A percentile compares a stretch with the other conserved stretches of the same genome.
Conservation (phyloP, 2,329 filamentous ascomycete genomes). For the Salinomyces thailandicus region DNA sequence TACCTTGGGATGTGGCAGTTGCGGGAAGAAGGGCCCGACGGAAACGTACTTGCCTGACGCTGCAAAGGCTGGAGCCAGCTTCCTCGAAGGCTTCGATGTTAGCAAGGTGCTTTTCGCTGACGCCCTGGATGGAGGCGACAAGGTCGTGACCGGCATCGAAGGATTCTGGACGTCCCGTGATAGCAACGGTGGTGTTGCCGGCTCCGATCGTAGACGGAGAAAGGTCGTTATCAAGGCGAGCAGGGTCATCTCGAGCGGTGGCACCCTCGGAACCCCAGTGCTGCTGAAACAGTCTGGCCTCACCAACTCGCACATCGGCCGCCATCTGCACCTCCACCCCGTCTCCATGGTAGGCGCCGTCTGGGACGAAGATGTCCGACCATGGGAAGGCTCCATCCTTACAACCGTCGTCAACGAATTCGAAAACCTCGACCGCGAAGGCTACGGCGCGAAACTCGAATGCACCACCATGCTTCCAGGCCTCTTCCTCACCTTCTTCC, state of each 20-base stretch:
- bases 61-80: conserved; percentile 62
- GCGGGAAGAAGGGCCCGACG: conserved; percentile 67
- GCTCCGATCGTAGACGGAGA: conserved; percentile 42
- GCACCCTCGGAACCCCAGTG: conserved; percentile 66
- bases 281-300: conserved; percentile 69
- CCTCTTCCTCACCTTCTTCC: conserved; percentile 49
- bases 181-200: conserved; percentile 46
- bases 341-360: conserved; percentile 46
- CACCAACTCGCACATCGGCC: conserved; percentile 70
- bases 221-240: conserved; percentile 65
- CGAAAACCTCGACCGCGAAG: conserved; percentile 67
- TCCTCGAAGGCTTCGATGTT: conserved; percentile 72
- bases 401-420: conserved; percentile 68
- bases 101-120: conserved; percentile 60
- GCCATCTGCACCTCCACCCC: conserved; percentile 73
- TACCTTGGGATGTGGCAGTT: conserved; percentile 49
- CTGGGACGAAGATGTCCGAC: conserved; percentile 58
- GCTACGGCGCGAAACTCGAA: conserved; percentile 78
- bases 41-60: conserved; percentile 73
- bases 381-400: conserved; percentile 61
- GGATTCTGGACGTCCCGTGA: conserved; percentile 69
- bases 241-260: conserved; percentile 67
- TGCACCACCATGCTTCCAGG: conserved; percentile 64
- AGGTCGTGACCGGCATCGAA: conserved; percentile 57
- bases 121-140: conserved; percentile 32